A percentile compares a stretch with the other conserved stretches of the same genome.
Evolutionary conservation across 2,329 filamentous ascomycete genomes (phyloP).

Genomic region (Calonectria pseudoturangicola): DNA sequence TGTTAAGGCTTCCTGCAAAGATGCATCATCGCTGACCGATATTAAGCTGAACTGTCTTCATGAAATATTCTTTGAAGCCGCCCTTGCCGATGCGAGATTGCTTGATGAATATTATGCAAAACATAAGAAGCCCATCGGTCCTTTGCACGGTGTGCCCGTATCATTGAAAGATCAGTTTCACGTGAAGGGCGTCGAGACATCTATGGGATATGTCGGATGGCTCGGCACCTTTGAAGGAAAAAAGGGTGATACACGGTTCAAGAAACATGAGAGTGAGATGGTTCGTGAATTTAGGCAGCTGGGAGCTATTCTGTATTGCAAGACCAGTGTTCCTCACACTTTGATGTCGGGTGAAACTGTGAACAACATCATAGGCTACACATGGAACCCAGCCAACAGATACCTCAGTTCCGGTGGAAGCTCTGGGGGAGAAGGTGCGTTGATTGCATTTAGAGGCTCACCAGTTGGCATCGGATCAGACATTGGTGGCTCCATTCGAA

Average conservation of each 20-base stretch:
- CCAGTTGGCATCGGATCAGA: not conserved
- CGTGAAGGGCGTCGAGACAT: not conserved
- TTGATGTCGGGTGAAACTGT: slow-evolving; percentile 7
- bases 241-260: not conserved
- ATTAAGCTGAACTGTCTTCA: slow-evolving; percentile 11
- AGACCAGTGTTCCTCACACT: slow-evolving; percentile 5
- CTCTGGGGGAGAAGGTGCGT: not conserved
- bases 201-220: slow-evolving; percentile 9
- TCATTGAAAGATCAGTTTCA: slow-evolving; percentile 20
- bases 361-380: slow-evolving; percentile 15
- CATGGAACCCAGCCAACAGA: slow-evolving; percentile 4
- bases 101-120: slow-evolving; percentile 6
- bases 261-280: slow-evolving; percentile 16
- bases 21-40: not conserved
- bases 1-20: too few relatives aligned
- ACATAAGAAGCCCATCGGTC: not conserved
- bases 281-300: slow-evolving; percentile 8
- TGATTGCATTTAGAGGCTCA: not conserved
- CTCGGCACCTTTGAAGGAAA: slow-evolving; percentile 15
- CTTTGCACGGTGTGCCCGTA: slow-evolving; percentile 5
- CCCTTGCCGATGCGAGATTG: not conserved
- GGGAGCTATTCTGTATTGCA: not conserved
- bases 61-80: slow-evolving; percentile 1
- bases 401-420: not conserved
- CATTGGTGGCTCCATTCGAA: slow-evolving; percentile 1